phyloP scores from a whole-genome alignment of 2,329 filamentous ascomycete genomes.

The Arthrocladium fulminans region DNA sequence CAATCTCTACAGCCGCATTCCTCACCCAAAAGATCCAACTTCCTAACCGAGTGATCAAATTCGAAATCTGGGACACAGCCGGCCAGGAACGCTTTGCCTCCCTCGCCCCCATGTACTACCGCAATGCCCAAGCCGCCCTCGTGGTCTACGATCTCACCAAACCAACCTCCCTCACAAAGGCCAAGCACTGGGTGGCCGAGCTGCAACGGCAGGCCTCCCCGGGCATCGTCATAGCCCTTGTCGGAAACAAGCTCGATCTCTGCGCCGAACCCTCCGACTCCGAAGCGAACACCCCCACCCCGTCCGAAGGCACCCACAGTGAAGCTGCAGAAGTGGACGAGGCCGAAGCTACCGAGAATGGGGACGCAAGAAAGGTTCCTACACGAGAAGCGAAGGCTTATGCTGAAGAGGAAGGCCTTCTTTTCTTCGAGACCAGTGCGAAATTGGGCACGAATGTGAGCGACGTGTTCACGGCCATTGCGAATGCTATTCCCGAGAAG shows the following conservation, averaged over 20 bases:
- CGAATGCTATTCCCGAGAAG: constrained; percentile 94
- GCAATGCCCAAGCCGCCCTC: constrained; percentile 92
- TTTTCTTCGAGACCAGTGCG: constrained; percentile 97
- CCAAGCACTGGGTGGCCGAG: constrained; percentile 97
- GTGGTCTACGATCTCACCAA: constrained; percentile 99
- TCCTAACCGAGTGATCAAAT: constrained; percentile 77
- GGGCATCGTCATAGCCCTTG: constrained; percentile 91
- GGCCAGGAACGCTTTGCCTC: constrained; percentile 96
- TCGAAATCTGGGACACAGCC: constrained; percentile 97
- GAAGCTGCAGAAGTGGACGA: constrained; percentile 26
- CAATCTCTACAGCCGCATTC: constrained; percentile 64
- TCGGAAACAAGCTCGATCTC: constrained; percentile 94
- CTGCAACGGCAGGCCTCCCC: constrained; percentile 91
- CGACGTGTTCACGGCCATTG: constrained; percentile 96
- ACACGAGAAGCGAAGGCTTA: constrained; percentile 88
- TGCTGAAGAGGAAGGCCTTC: constrained; percentile 82
- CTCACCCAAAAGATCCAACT: constrained; percentile 97
- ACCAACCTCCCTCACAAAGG: constrained; percentile 87
- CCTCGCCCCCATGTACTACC: constrained; percentile 98
- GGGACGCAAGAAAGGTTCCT: constrained; percentile 76
- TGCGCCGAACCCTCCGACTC: constrained; percentile 51
- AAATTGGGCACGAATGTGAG: constrained; percentile 93
- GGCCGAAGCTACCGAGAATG: constrained; percentile 53
- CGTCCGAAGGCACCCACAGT: constrained; percentile 32
- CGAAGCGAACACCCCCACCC: constrained; percentile 22